Evolutionary conservation across 495 filamentous ascomycete species (phyloP).

Genomic region (Trichoderma asperelloides): DNA sequence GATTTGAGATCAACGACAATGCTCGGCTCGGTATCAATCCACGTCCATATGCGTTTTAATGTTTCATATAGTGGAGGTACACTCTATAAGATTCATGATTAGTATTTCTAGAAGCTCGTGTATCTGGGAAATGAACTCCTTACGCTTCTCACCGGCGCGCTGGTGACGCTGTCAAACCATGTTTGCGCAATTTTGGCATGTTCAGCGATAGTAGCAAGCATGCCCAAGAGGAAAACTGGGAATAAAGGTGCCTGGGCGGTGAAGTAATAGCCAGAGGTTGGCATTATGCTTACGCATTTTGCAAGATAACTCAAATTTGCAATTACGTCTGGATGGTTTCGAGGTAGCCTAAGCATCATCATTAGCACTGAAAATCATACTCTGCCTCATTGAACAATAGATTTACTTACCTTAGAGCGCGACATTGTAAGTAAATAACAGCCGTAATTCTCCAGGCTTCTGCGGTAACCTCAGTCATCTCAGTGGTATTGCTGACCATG

Average conservation of each 20-base stretch:
- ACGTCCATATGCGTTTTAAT: slow-evolving; percentile 5
- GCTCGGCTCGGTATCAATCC: slow-evolving; percentile 5
- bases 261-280: slow-evolving; percentile 6
- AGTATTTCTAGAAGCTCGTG: not conserved
- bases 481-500: not conserved
- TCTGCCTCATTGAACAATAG: not conserved
- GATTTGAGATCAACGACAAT: not conserved
- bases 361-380: not conserved
- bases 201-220: not conserved
- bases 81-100: not conserved
- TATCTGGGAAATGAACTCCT: not conserved
- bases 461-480: slow-evolving; percentile 6
- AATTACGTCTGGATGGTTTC: slow-evolving; percentile 1
- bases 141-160: slow-evolving; percentile 6
- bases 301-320: slow-evolving; percentile 4
- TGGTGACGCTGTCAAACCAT: slow-evolving; percentile 9
- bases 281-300: slow-evolving; percentile 6
- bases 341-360: not conserved
- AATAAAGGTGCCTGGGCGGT: slow-evolving; percentile 11
- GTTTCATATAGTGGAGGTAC: slow-evolving; percentile 8
- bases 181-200: not conserved
- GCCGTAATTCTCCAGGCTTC: slow-evolving; percentile 10
- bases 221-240: slow-evolving; percentile 11
- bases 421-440: slow-evolving; percentile 6
- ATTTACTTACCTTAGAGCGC: slow-evolving; percentile 8